Evolutionary conservation across 257 asterid species (phyloP), one percentile per base, ranked within the genome.

Genomic region (Nicotiana obtusifolia): DNA sequence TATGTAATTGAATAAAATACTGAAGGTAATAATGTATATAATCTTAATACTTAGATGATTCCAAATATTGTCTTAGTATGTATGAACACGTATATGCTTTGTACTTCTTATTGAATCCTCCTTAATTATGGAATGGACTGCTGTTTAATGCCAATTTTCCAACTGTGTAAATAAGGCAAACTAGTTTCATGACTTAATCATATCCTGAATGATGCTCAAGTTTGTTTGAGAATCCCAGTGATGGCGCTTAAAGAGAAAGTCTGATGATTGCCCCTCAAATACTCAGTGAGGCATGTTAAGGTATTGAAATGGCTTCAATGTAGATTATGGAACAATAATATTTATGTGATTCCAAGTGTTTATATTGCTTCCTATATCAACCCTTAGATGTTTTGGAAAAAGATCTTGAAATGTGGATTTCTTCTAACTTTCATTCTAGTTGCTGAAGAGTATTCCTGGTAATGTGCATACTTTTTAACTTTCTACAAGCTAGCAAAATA

Each of bases 1-100:
- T 84, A 91, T 93, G 83, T 93, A 85, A 86, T 53, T 11, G 65
- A 44, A 28, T 67, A 54, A 65, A 67, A 60, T 81, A 8, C 75
- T 60, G 86, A 85, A 47, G 71, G 54, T 35, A 3, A 76, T 28
- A n/a, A 69, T 80, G 87, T 86, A 85, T 64, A 88, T 85, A 84
- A 30, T 22, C 11, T 78, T 75, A 14, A 49, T 73, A 75, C 26
- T 33, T 75, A 15, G 79, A 75, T 60, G 62, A 75, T 47, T 24
- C 17, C 10, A 24, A 2, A 22, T 4, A 52, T 56, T 73, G 16
- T 49, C 5, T 5, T 49, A 75, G 47, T 60, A 62, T 64, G 79
- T 64, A 57, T 66, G 15, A 24, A 54, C 52, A n/a, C 37, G n/a
- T 26, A 37, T 54, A 53, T 64, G 80, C 7, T 69, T 33, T 64